Conservation (phyloP, 2,329 filamentous ascomycete genomes). For the Orbilia oligospora region DNA sequence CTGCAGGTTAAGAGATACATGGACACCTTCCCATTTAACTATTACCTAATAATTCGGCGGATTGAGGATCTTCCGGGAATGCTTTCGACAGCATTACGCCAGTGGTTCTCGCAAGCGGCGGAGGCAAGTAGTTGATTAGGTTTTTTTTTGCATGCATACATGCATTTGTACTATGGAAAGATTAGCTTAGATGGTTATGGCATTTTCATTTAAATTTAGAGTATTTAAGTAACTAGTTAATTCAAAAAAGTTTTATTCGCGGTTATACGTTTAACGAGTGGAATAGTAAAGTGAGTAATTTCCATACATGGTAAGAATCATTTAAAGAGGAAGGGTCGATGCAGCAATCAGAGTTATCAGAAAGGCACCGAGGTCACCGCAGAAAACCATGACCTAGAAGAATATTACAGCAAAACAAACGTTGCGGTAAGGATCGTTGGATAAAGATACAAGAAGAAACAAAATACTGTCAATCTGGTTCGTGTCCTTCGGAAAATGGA, state of each 20-base stretch:
- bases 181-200: conserved; percentile 11
- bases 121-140: conserved; percentile 66
- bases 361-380: conserved; percentile 12
- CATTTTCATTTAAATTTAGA: conserved; percentile 2
- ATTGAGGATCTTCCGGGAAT: conserved; percentile 91
- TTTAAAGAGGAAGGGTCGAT: not conserved
- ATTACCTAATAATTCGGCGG: conserved; percentile 94
- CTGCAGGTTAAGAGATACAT: conserved; percentile 91
- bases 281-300: not conserved
- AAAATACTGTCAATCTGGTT: conserved; percentile 16
- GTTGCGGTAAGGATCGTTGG: conserved; percentile 1
- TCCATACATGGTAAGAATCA: conserved; percentile 17
- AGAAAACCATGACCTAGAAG: conserved; percentile 28
- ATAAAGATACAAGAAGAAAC: conserved; percentile 8
- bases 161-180: not conserved
- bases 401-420: conserved; percentile 3
- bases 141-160: conserved; percentile 2
- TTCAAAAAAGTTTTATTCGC: conserved; percentile 21
- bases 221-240: no score
- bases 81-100: conserved; percentile 87
- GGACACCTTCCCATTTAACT: conserved; percentile 95
- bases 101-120: conserved; percentile 81
- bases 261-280: conserved; percentile 1
- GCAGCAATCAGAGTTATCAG: conserved; percentile 23
- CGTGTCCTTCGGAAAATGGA: not conserved